Evolutionary conservation across 169 alveolate genomes (phyloP).

Genomic region (Plasmodium blacklocki): DNA sequence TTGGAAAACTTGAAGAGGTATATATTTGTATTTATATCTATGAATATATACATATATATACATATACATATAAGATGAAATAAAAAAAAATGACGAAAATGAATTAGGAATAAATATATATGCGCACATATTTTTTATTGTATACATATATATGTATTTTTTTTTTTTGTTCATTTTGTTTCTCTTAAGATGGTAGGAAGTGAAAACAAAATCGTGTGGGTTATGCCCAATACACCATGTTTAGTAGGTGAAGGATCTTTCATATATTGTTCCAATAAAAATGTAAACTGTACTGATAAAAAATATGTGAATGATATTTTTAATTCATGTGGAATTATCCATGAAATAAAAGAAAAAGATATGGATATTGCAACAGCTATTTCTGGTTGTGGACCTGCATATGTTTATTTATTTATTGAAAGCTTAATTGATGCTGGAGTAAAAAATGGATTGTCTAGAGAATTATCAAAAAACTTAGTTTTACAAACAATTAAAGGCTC

Average conservation of each 20-base stretch:
- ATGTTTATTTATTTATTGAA: slow-evolving; percentile 79
- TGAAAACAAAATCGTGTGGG: slow-evolving; percentile 42
- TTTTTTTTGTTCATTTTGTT: neutral
- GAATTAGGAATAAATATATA: neutral
- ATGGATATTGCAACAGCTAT: slow-evolving; percentile 66
- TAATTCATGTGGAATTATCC: slow-evolving; percentile 41
- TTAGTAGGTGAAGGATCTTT: slow-evolving; percentile 67
- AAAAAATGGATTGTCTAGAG: slow-evolving; percentile 79
- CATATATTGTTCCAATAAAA: slow-evolving; percentile 41
- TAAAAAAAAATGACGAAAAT: neutral
- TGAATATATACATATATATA: neutral
- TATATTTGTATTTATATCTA: too few relatives aligned
- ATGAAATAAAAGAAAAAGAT: slow-evolving; percentile 64
- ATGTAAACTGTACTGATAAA: slow-evolving; percentile 23
- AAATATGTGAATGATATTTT: slow-evolving; percentile 33
- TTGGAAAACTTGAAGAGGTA: slow-evolving; percentile 55
- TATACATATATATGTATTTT: neutral
- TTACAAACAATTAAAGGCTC: slow-evolving; percentile 78
- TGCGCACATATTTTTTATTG: neutral
- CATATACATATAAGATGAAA: too few relatives aligned
- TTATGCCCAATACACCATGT: slow-evolving; percentile 76
- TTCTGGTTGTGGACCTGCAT: slow-evolving; percentile 82
- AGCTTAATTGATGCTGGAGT: slow-evolving; percentile 84
- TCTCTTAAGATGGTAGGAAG: slow-evolving; percentile 16
- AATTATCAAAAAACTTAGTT: slow-evolving; percentile 67